Evolutionary conservation across 2,329 filamentous ascomycete species (phyloP).

Genomic region (Colletotrichum sansevieriae): DNA sequence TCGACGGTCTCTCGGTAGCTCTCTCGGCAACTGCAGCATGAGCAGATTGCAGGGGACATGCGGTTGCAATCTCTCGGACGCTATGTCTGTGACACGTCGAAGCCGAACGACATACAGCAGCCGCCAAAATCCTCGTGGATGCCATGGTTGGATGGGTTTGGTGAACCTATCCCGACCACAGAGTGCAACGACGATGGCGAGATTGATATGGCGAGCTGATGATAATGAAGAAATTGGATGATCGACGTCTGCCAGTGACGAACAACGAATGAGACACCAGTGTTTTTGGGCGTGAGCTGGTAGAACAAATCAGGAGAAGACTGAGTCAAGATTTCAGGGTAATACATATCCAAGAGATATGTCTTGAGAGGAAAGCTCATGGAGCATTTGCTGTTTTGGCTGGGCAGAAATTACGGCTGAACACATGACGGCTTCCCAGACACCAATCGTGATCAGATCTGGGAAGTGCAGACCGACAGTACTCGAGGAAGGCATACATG

Average conservation of each 20-base stretch:
- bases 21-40: constrained; percentile 14
- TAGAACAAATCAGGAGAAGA: neutral
- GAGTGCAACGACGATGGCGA: too few species aligned
- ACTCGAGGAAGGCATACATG: constrained; percentile 6
- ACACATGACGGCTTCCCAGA: constrained; percentile 3
- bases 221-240: too few species aligned
- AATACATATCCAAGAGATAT: neutral
- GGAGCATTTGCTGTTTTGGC: constrained; percentile 12
- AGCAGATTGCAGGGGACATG: constrained; percentile 4
- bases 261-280: too few species aligned
- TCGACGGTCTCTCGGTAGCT: neutral
- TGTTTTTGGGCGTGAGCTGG: too few species aligned
- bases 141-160: neutral
- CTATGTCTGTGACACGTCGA: neutral
- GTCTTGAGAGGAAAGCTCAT: neutral
- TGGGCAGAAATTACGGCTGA: neutral
- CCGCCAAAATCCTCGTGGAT: neutral
- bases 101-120: neutral
- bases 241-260: too few species aligned
- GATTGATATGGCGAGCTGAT: too few species aligned
- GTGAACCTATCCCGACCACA: neutral
- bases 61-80: constrained; percentile 12
- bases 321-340: neutral
- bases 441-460: neutral
- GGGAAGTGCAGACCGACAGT: neutral